Conservation (phyloP, 495 filamentous ascomycete species). For the Xylaria sp. region DNA sequence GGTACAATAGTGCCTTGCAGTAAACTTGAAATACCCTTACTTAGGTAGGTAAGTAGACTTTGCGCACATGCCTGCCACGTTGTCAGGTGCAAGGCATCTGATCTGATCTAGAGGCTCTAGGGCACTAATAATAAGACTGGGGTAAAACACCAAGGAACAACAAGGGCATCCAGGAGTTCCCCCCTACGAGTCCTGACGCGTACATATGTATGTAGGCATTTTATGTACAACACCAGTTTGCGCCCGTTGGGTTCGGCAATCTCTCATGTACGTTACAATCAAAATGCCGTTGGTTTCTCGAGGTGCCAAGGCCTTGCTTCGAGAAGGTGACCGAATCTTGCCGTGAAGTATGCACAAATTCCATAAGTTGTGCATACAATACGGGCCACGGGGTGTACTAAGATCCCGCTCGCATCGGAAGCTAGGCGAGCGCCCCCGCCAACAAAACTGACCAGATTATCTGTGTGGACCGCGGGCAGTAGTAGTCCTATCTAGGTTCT, state of each 20-base stretch:
- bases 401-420: conserved; percentile 2
- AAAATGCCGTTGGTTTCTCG: background rate
- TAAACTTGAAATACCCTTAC: background rate
- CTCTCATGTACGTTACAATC: background rate
- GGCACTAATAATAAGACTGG: conserved; percentile 1
- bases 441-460: too few relatives aligned
- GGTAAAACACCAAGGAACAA: conserved; percentile 16
- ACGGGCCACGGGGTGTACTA: background rate
- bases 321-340: background rate
- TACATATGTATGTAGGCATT: too few relatives aligned
- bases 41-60: too few relatives aligned
- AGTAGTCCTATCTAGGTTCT: too few relatives aligned
- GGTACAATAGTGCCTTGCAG: background rate
- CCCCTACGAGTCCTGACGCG: background rate
- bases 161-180: background rate
- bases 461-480: too few relatives aligned
- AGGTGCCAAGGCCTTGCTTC: background rate
- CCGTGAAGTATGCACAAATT: background rate
- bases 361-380: background rate
- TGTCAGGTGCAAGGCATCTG: background rate
- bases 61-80: conserved; percentile 3
- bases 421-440: conserved; percentile 6
- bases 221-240: too few relatives aligned
- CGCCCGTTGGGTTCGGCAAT: background rate
- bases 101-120: conserved; percentile 5